phyloP scores from a whole-genome alignment of 2,329 filamentous ascomycete species.

The Penicillium concentricum region DNA sequence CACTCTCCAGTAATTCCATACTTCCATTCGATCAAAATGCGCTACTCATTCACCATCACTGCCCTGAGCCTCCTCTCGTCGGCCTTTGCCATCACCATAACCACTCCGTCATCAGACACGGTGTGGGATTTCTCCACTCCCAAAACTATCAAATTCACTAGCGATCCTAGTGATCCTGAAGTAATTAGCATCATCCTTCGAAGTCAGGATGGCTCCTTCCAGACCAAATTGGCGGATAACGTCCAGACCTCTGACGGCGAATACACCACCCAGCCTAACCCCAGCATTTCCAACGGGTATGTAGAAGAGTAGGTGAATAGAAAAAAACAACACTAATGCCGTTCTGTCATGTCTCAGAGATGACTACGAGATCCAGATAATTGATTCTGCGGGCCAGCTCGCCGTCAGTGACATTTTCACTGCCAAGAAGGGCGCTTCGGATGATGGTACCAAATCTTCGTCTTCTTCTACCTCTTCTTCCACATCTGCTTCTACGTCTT shows the following conservation, averaged over 20 bases:
- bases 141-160: constrained; percentile 11
- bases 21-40: constrained; percentile 5
- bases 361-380: constrained; percentile 13
- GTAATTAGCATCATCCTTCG: constrained; percentile 12
- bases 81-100: constrained; percentile 9
- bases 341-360: background rate
- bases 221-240: constrained; percentile 14
- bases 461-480: background rate
- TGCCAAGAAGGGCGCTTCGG: constrained; percentile 6
- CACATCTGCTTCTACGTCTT: background rate
- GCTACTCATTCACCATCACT: constrained; percentile 2
- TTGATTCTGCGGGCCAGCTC: constrained; percentile 10
- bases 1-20: background rate
- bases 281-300: constrained; percentile 13
- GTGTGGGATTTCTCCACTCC: constrained; percentile 10
- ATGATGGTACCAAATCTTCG: constrained; percentile 6
- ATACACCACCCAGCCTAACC: constrained; percentile 13
- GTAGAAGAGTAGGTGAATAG: background rate
- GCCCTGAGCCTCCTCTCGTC: constrained; percentile 5
- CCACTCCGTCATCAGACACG: constrained; percentile 4
- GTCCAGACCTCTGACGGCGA: constrained; percentile 11
- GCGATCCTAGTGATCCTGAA: constrained; percentile 3
- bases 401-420: constrained; percentile 11
- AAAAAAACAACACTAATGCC: background rate
- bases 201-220: constrained; percentile 12